phyloP scores from a whole-genome alignment of 495 filamentous ascomycete species.

The Rhizodiscina lignyota region DNA sequence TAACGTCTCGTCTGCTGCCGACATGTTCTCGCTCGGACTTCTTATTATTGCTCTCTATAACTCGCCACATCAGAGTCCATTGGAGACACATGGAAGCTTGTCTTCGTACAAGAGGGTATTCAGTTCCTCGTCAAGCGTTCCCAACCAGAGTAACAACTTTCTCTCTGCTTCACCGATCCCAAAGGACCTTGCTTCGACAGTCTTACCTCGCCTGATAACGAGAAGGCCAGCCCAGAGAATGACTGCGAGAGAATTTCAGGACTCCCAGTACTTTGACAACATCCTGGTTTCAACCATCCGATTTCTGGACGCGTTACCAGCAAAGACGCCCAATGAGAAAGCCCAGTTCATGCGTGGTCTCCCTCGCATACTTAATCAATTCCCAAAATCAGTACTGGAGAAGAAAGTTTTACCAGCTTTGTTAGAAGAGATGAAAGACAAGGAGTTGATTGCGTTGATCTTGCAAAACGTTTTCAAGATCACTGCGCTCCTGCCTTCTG shows the following conservation, averaged over 20 bases:
- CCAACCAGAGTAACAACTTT: constrained; percentile 66
- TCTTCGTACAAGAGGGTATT: constrained; percentile 73
- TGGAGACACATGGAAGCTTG: constrained; percentile 61
- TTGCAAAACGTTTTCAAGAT: constrained; percentile 86
- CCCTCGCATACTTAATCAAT: constrained; percentile 69
- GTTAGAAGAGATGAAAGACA: constrained; percentile 84
- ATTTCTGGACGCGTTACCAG: constrained; percentile 76
- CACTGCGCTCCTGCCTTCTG: constrained; percentile 54
- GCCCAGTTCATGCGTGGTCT: constrained; percentile 80
- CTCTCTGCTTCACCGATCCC: constrained; percentile 64
- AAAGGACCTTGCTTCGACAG: constrained; percentile 51
- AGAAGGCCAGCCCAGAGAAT: constrained; percentile 71
- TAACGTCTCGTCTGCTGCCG: constrained; percentile 59
- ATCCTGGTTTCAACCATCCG: constrained; percentile 89
- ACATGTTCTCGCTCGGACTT: constrained; percentile 86
- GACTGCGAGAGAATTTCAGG: constrained; percentile 82
- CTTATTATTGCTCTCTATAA: constrained; percentile 85
- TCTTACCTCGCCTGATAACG: constrained; percentile 72
- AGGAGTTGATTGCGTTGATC: constrained; percentile 64
- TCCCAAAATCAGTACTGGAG: constrained; percentile 82
- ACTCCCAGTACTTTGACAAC: constrained; percentile 90
- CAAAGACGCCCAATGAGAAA: constrained; percentile 85
- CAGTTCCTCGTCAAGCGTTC: constrained; percentile 55
- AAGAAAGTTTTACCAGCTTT: constrained; percentile 82
- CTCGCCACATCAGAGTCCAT: constrained; percentile 70